Conservation (phyloP, 345 rosid genomes). For the Salix dunnii region DNA sequence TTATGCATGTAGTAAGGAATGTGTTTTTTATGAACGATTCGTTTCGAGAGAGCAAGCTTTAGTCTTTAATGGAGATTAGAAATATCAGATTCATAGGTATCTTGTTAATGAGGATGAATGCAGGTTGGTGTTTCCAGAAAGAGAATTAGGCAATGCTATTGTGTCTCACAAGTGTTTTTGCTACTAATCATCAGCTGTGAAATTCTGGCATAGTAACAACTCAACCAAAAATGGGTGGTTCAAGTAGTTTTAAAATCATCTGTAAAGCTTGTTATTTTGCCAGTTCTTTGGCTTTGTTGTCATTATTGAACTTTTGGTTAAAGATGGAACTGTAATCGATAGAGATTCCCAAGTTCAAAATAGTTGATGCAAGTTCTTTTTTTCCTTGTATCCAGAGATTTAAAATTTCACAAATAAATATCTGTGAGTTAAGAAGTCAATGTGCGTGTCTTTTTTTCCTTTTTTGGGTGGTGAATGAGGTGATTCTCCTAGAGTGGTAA, state of each 20-base stretch:
- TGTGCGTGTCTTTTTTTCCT: not conserved
- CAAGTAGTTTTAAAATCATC: not conserved
- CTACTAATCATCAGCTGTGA: not conserved
- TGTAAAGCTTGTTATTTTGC: not conserved
- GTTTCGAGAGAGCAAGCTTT: not conserved
- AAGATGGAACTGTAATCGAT: not conserved
- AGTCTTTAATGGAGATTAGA: not conserved
- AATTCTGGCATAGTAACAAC: not conserved
- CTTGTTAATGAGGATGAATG: not conserved
- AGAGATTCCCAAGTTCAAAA: not conserved
- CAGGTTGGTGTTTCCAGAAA: not conserved
- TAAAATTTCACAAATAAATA: not conserved
- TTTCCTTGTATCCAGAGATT: not conserved
- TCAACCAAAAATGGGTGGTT: not conserved
- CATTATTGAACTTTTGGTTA: not conserved
- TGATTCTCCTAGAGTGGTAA: not conserved
- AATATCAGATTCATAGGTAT: not conserved
- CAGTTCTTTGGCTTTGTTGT: not conserved
- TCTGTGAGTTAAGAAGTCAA: not conserved
- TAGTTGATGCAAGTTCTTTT: not conserved
- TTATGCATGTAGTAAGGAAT: not conserved
- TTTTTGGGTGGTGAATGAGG: not conserved
- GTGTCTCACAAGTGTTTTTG: not conserved
- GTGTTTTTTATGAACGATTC: not conserved
- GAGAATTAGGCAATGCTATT: not conserved